A percentile compares a stretch with the other conserved stretches of the same genome.
phyloP scores from a whole-genome alignment of 2,329 filamentous ascomycete species.

The Periconia macrospinosa region DNA sequence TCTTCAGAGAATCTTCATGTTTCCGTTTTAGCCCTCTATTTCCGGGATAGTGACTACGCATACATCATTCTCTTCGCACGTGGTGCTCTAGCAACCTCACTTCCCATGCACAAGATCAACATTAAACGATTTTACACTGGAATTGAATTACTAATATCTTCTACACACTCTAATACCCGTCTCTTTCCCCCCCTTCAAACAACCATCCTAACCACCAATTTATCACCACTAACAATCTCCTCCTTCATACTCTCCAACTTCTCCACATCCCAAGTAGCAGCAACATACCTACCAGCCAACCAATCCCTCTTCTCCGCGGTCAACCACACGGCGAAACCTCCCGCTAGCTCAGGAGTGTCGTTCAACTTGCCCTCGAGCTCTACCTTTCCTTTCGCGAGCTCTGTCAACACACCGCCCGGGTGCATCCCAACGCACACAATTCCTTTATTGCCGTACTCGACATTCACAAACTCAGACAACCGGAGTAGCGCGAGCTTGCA shows the following conservation, averaged over 20 bases:
- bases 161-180: too few relatives aligned
- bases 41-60: too few relatives aligned
- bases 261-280: conserved; percentile 26
- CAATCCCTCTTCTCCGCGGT: conserved; percentile 18
- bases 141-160: too few relatives aligned
- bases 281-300: conserved; percentile 26
- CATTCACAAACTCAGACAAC: conserved; percentile 53
- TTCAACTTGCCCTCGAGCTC: conserved; percentile 4
- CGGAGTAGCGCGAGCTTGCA: conserved; percentile 55
- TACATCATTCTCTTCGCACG: too few relatives aligned
- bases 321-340: conserved; percentile 23
- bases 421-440: conserved; percentile 26
- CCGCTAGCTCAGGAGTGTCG: conserved; percentile 16
- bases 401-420: conserved; percentile 31
- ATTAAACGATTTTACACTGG: too few relatives aligned
- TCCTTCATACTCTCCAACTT: conserved; percentile 23
- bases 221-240: conserved; percentile 26
- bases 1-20: too few relatives aligned
- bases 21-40: too few relatives aligned
- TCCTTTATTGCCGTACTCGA: conserved; percentile 41
- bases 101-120: too few relatives aligned
- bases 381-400: neutral
- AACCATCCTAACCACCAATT: conserved; percentile 21
- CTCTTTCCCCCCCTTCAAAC: conserved; percentile 2
- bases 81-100: too few relatives aligned